Percentiles rank a stretch among this genome's conserved stretches.
Conservation (phyloP, 768 basidiomycete species). For the Dacryopinax spathularia region DNA sequence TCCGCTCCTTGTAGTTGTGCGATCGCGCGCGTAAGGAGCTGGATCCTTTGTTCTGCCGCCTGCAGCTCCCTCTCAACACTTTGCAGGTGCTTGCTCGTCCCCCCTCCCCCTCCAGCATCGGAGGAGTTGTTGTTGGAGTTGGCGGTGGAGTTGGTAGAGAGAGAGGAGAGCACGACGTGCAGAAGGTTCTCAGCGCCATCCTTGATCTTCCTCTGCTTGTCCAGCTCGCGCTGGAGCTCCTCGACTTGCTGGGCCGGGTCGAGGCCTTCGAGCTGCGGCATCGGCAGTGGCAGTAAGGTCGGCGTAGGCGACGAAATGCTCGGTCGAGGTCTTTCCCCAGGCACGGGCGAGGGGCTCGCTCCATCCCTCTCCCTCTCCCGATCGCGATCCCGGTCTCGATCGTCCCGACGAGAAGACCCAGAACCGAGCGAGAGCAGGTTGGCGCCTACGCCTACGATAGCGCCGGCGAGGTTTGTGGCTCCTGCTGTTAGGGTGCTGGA, state of each 20-base stretch:
- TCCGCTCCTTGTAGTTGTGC: constrained; percentile 26
- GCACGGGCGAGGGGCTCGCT: background rate
- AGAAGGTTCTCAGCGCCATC: constrained; percentile 87
- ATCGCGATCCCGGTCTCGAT: no score
- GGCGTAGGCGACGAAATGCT: background rate
- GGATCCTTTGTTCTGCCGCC: constrained; percentile 61
- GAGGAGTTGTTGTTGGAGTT: no score
- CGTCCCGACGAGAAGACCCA: background rate
- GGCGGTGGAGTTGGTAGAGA: constrained; percentile 18
- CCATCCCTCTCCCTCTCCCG: no score
- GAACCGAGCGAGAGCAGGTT: background rate
- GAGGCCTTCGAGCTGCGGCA: background rate
- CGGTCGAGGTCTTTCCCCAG: background rate
- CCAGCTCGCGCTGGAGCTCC: constrained; percentile 49
- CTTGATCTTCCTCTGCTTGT: constrained; percentile 66
- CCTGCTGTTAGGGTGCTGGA: background rate
- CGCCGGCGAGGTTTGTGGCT: background rate
- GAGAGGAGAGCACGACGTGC: constrained; percentile 36
- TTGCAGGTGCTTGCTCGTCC: constrained; percentile 46
- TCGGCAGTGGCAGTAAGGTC: background rate
- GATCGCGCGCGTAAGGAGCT: constrained; percentile 43
- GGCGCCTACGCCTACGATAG: background rate
- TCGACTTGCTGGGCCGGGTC: constrained; percentile 37
- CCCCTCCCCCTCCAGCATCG: no score
- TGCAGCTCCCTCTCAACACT: constrained; percentile 68